phyloP scores from a whole-genome alignment of 805 yeast species.

The Tetrapisispora taiwanensis region DNA sequence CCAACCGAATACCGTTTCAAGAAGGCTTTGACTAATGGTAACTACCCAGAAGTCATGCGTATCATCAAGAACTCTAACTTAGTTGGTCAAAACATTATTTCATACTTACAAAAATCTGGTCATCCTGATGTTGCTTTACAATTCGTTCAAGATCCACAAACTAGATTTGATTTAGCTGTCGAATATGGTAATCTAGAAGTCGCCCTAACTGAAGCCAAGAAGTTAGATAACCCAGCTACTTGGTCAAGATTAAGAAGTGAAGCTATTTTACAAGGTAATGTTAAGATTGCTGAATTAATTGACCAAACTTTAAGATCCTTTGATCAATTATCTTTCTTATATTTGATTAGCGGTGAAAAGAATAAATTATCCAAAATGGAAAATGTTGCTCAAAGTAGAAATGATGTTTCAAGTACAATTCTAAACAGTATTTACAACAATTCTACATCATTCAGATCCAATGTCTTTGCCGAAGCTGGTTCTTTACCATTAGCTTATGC shows the following conservation, averaged over 20 bases:
- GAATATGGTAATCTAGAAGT: constrained; percentile 83
- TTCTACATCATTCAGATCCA: constrained; percentile 64
- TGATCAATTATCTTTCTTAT: constrained; percentile 83
- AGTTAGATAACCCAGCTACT: constrained; percentile 51
- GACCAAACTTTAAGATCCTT: constrained; percentile 80
- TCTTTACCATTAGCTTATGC: constrained; percentile 86
- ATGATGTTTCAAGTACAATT: constrained; percentile 67
- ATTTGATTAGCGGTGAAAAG: constrained; percentile 72
- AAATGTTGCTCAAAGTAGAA: constrained; percentile 36
- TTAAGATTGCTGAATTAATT: constrained; percentile 72
- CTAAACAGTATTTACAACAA: constrained; percentile 74
- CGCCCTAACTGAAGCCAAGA: constrained; percentile 83
- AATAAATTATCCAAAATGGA: constrained; percentile 76
- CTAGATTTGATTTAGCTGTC: constrained; percentile 88
- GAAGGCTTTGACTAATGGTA: constrained; percentile 79
- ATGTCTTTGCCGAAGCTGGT: constrained; percentile 67
- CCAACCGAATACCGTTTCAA: constrained; percentile 97
- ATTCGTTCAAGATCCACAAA: constrained; percentile 92
- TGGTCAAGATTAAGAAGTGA: constrained; percentile 83
- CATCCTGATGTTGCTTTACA: constrained; percentile 96
- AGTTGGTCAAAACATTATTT: constrained; percentile 95
- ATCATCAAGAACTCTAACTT: constrained; percentile 79
- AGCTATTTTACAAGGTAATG: constrained; percentile 84
- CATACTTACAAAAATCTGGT: constrained; percentile 88
- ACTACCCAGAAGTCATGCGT: constrained; percentile 84